phyloP scores from a whole-genome alignment of 1,139 yeast genomes.

The Eremothecium gossypii region DNA sequence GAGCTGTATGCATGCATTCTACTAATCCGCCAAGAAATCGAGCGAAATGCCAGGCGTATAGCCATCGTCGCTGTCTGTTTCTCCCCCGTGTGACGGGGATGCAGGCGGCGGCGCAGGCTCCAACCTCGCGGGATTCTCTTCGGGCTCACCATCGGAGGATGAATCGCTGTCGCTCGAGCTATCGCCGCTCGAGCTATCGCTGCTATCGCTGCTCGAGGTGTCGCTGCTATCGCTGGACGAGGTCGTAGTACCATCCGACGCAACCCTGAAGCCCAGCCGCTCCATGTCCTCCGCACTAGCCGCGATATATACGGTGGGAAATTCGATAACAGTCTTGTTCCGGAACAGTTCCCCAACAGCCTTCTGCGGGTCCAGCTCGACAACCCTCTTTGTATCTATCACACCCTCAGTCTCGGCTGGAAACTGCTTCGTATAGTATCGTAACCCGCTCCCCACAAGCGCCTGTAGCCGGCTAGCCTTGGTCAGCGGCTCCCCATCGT shows the following conservation, averaged over 20 bases:
- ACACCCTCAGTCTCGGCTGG: conserved; percentile 18
- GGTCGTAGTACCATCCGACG: not conserved
- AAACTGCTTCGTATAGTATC: conserved; percentile 25
- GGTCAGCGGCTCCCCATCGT: conserved; percentile 8
- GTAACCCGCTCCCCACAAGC: conserved; percentile 12
- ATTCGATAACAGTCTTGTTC: conserved; percentile 61
- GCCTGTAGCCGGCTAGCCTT: conserved; percentile 15
- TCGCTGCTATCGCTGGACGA: conserved; percentile 10
- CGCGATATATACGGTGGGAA: conserved; percentile 56
- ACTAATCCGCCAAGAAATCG: conserved; percentile 17
- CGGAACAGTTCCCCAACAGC: conserved; percentile 38
- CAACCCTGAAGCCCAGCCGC: not conserved
- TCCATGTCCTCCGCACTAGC: conserved; percentile 7
- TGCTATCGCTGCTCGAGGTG: conserved; percentile 3
- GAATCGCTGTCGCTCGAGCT: conserved; percentile 3
- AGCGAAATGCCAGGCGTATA: conserved; percentile 23
- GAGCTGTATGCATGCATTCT: not conserved
- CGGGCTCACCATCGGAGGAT: conserved; percentile 6
- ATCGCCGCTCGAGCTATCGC: not conserved
- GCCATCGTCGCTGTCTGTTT: conserved; percentile 16
- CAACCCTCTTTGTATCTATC: conserved; percentile 22
- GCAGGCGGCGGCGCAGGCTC: not conserved
- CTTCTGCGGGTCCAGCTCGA: conserved; percentile 16
- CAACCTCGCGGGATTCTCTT: conserved; percentile 4
- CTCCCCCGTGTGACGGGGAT: conserved; percentile 6